Conservation (phyloP, 495 filamentous ascomycete species). For the Penicillium argentinense region DNA sequence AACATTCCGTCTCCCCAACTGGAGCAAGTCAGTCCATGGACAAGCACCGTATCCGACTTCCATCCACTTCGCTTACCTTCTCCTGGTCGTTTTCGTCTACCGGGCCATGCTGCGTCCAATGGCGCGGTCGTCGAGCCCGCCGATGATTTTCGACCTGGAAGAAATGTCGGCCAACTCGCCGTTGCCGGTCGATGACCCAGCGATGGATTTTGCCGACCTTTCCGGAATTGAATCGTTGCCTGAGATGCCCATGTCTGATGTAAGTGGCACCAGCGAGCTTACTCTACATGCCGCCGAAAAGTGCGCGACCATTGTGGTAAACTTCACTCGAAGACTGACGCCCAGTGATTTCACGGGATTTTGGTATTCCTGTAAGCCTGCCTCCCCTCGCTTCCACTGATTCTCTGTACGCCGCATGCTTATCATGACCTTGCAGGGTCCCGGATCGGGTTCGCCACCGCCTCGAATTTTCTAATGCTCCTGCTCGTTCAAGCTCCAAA, state of each 20-base stretch:
- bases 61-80: conserved; percentile 38
- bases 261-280: conserved; percentile 26
- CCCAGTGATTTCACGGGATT: conserved; percentile 33
- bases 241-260: conserved; percentile 24
- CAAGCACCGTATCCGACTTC: conserved; percentile 30
- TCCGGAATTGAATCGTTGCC: conserved; percentile 27
- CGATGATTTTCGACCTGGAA: conserved; percentile 34
- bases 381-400: neutral
- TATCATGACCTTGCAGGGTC: conserved; percentile 22
- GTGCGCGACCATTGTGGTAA: conserved; percentile 34
- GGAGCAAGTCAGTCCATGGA: conserved; percentile 32
- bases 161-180: conserved; percentile 26
- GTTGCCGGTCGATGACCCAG: conserved; percentile 17
- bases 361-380: conserved; percentile 38
- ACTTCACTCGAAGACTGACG: conserved; percentile 30
- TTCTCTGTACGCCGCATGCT: neutral
- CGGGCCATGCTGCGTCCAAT: conserved; percentile 37
- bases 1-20: conserved; percentile 29
- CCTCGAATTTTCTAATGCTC: conserved; percentile 37
- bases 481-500: conserved; percentile 37
- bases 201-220: conserved; percentile 23
- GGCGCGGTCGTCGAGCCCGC: conserved; percentile 33
- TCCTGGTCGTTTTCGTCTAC: conserved; percentile 37
- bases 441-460: conserved; percentile 37
- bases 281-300: conserved; percentile 35